Percentiles rank a stretch among this genome's conserved stretches.
Evolutionary conservation across 495 filamentous ascomycete genomes (phyloP).

Genomic region (Margaritispora aquatica): DNA sequence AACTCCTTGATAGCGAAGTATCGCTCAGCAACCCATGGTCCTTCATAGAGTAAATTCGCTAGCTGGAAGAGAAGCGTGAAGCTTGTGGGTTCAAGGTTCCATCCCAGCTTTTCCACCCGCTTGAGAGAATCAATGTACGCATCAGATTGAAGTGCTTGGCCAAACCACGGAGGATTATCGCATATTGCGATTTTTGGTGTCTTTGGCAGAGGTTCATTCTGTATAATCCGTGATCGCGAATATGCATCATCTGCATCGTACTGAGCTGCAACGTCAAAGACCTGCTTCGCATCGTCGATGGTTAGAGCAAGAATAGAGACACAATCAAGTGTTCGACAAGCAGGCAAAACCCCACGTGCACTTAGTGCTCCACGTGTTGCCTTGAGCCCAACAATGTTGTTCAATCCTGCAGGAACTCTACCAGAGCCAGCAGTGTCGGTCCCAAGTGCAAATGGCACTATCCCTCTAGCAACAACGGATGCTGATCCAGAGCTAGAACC

Average conservation of each 20-base stretch:
- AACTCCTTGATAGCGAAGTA: background rate
- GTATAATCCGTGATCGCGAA: slow-evolving; percentile 32
- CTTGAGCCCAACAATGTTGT: slow-evolving; percentile 41
- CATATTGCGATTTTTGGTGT: background rate
- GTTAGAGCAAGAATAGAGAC: slow-evolving; percentile 48
- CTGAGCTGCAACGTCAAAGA: slow-evolving; percentile 45
- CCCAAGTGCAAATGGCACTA: slow-evolving; percentile 50
- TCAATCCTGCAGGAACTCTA: slow-evolving; percentile 44
- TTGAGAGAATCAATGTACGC: background rate
- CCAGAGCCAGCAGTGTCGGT: slow-evolving; percentile 54
- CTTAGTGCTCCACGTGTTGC: slow-evolving; percentile 44
- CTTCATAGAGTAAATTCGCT: background rate
- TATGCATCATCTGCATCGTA: slow-evolving; percentile 49
- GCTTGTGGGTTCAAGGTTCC: background rate
- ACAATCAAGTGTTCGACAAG: slow-evolving; percentile 53
- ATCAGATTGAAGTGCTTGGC: background rate
- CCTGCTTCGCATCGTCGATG: slow-evolving; percentile 44
- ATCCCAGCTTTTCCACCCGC: background rate
- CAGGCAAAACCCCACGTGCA: slow-evolving; percentile 39
- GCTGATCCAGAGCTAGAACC: slow-evolving; percentile 51
- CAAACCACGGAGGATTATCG: background rate
- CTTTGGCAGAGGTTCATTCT: background rate
- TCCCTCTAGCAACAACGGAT: slow-evolving; percentile 40
- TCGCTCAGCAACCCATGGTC: background rate
- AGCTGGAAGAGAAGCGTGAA: background rate